Conservation (phyloP, 306 rosid genomes). For the Vachellia pachyceras region DNA sequence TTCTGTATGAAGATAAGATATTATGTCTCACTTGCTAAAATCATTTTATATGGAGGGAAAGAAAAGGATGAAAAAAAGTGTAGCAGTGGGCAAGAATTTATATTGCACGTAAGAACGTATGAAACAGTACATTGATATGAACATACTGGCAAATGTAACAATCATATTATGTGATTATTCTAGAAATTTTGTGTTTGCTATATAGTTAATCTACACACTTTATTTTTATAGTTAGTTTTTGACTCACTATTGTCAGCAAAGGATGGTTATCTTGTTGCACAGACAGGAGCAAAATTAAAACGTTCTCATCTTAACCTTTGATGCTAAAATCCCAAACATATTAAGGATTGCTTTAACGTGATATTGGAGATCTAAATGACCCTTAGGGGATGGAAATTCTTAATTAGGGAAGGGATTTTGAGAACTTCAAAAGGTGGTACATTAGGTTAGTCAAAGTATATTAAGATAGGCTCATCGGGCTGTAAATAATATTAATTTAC, state of each 20-base stretch:
- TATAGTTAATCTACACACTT: no score
- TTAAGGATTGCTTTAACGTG: no score
- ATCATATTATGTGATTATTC: not conserved
- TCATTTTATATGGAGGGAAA: not conserved
- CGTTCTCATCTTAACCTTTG: no score
- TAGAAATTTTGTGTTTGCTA: not conserved
- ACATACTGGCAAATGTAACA: not conserved
- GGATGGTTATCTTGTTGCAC: no score
- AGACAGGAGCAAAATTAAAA: no score
- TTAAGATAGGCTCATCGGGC: not conserved
- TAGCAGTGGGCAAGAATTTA: not conserved
- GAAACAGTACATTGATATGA: not conserved
- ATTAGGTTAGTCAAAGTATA: not conserved
- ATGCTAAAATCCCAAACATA: not conserved
- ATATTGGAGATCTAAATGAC: no score
- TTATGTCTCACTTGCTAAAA: not conserved
- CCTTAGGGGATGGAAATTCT: not conserved
- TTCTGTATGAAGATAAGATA: not conserved
- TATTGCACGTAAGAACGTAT: not conserved
- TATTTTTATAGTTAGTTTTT: no score
- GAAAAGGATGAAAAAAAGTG: no score
- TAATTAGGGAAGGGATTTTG: not conserved
- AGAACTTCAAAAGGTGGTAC: not conserved
- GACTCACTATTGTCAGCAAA: no score
- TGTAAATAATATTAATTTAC: not conserved